A percentile compares a stretch with the other conserved stretches of the same genome.
Evolutionary conservation across 129 eudicot genomes (phyloP).

Genomic region (Erigeron canadensis): DNA sequence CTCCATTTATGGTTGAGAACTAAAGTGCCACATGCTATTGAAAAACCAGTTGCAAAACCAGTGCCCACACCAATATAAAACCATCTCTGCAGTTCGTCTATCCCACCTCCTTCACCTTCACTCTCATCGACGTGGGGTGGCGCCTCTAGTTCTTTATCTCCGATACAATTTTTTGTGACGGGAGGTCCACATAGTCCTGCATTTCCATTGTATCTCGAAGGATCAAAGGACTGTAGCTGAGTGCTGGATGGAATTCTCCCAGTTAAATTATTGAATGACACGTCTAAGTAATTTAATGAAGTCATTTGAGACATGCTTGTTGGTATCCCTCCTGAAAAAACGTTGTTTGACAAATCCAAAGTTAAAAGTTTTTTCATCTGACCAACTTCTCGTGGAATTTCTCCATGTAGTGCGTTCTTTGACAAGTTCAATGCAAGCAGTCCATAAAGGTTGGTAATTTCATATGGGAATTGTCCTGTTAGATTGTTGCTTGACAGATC

Average conservation of each 20-base stretch:
- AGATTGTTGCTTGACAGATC: conserved; percentile 35
- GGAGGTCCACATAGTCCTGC: conserved; percentile 33
- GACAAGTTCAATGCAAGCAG: conserved; percentile 28
- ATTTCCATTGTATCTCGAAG: conserved; percentile 28
- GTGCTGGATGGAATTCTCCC: conserved; percentile 37
- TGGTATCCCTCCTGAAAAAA: conserved; percentile 32
- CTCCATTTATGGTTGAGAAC: no score
- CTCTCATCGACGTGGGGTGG: not conserved
- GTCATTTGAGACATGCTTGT: conserved; percentile 17
- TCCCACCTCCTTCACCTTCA: not conserved
- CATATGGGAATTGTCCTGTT: conserved; percentile 24
- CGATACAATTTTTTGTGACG: conserved; percentile 9
- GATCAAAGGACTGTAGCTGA: conserved; percentile 29
- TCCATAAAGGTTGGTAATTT: conserved; percentile 4
- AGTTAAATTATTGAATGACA: conserved; percentile 32
- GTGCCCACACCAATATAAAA: conserved; percentile 19
- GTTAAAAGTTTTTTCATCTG: conserved; percentile 20
- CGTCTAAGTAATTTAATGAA: conserved; percentile 16
- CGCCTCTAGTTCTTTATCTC: not conserved
- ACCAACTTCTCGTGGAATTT: conserved; percentile 23
- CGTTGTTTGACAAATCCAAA: conserved; percentile 28
- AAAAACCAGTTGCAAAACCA: conserved; percentile 27
- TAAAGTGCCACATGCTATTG: conserved; percentile 10
- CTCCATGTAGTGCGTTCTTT: conserved; percentile 17
- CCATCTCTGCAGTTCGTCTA: conserved; percentile 12